phyloP scores from a whole-genome alignment of 345 rosid genomes.

The Citrus australasica region DNA sequence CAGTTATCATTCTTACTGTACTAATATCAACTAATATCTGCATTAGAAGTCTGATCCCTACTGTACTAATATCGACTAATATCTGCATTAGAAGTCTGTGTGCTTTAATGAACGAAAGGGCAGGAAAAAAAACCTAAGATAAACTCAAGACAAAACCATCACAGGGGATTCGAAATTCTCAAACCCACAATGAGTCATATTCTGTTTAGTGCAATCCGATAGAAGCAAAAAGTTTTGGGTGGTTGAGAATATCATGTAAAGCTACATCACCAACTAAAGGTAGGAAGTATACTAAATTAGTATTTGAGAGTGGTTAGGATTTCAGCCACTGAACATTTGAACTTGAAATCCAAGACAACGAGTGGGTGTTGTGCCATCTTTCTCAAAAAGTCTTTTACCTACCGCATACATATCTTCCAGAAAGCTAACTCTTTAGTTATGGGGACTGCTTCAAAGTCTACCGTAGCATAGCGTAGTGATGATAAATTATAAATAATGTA shows the following conservation, averaged over 20 bases:
- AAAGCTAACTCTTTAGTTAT: too few relatives aligned
- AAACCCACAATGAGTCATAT: too few relatives aligned
- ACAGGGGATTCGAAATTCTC: too few relatives aligned
- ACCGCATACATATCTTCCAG: neutral
- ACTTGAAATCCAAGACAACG: neutral
- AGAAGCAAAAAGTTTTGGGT: neutral
- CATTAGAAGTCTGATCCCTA: too few relatives aligned
- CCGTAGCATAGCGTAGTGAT: neutral
- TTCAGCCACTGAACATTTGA: slow-evolving; percentile 1
- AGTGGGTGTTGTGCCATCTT: slow-evolving; percentile 1
- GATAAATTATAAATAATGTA: neutral
- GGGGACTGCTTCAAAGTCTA: neutral
- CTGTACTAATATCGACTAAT: too few relatives aligned
- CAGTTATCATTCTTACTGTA: rapidly evolving
- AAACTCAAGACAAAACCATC: too few relatives aligned
- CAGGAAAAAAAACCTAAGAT: too few relatives aligned
- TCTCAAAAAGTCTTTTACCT: neutral
- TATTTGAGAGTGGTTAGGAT: neutral
- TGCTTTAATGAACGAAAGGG: too few relatives aligned
- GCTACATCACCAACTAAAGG: neutral
- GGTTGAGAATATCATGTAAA: neutral
- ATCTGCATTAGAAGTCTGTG: too few relatives aligned
- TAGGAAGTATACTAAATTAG: too few relatives aligned
- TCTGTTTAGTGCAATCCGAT: neutral
- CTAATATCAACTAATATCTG: too few relatives aligned